Percentiles rank a stretch among this genome's conserved stretches.
Conservation (phyloP, 441 rosid species). For the Adansonia gregorii region DNA sequence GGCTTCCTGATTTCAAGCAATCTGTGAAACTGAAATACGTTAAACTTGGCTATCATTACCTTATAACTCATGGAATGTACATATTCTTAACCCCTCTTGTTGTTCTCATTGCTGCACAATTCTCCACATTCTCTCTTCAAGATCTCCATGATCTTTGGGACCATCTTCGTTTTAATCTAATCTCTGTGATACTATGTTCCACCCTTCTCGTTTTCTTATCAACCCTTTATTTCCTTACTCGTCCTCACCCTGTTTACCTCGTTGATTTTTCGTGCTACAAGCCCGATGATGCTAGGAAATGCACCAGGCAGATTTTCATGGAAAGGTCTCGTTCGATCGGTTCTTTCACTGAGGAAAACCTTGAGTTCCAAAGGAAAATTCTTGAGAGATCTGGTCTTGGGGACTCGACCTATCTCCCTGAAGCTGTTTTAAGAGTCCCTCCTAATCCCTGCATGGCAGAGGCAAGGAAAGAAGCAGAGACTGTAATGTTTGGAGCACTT, state of each 20-base stretch:
- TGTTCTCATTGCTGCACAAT: conserved; percentile 33
- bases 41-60: conserved; percentile 43
- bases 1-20: conserved; percentile 39
- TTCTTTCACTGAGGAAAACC: conserved; percentile 30
- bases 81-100: conserved; percentile 36
- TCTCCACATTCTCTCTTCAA: conserved; percentile 31
- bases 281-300: conserved; percentile 36
- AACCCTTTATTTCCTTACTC: conserved; percentile 40
- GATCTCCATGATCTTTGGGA: conserved; percentile 38
- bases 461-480: conserved; percentile 25
- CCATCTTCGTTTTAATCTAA: conserved; percentile 38
- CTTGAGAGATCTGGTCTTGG: conserved; percentile 43
- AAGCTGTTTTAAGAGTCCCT: conserved; percentile 37
- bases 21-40: conserved; percentile 43
- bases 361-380: conserved; percentile 38
- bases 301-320: conserved; percentile 37
- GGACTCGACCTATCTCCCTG: conserved; percentile 38
- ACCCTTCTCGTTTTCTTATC: conserved; percentile 35
- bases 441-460: conserved; percentile 36
- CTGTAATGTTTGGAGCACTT: no score
- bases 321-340: conserved; percentile 33
- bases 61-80: conserved; percentile 41
- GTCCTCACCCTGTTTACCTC: conserved; percentile 38
- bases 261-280: conserved; percentile 42
- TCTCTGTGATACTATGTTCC: conserved; percentile 34